These are phyloP conservation scores for Aureobasidium uvarum DNA, from an alignment of 2,329 filamentous ascomycete species.

Conservation along the genomic window DNA sequence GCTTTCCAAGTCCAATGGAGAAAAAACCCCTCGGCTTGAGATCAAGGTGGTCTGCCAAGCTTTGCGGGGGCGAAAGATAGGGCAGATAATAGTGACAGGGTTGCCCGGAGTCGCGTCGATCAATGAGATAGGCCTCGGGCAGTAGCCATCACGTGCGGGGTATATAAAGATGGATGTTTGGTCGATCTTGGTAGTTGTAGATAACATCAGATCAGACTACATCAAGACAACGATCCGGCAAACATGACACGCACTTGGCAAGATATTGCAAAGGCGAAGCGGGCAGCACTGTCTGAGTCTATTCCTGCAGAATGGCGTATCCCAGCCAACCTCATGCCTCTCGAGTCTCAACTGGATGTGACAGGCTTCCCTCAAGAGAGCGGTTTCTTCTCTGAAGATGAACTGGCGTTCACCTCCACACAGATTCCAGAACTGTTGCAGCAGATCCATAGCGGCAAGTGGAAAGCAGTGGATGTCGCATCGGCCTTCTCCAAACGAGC, in stretches of 20 bases:
- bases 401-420: constrained; percentile 52
- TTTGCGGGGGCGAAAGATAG: constrained; percentile 20
- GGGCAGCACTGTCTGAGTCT: constrained; percentile 37
- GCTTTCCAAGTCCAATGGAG: not conserved
- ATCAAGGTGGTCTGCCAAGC: constrained; percentile 25
- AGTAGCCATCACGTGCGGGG: constrained; percentile 17
- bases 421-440: constrained; percentile 43
- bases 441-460: constrained; percentile 44
- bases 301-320: constrained; percentile 61
- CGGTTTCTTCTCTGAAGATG: constrained; percentile 58
- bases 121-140: constrained; percentile 22
- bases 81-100: constrained; percentile 8
- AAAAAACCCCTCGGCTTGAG: not conserved
- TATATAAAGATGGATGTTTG: not conserved
- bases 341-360: constrained; percentile 56
- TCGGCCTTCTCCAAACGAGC: constrained; percentile 56
- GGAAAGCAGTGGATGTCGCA: constrained; percentile 54
- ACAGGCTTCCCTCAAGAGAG: constrained; percentile 56
- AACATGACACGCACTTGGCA: constrained; percentile 24
- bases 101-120: constrained; percentile 10
- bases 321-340: constrained; percentile 54
- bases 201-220: not conserved
- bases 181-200: not conserved
- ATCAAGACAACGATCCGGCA: not conserved
- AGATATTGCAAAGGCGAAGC: constrained; percentile 24